A percentile compares a stretch with the other conserved stretches of the same genome.
Evolutionary conservation across 768 basidiomycete species (phyloP).

Genomic region (Lactifluus volemus): DNA sequence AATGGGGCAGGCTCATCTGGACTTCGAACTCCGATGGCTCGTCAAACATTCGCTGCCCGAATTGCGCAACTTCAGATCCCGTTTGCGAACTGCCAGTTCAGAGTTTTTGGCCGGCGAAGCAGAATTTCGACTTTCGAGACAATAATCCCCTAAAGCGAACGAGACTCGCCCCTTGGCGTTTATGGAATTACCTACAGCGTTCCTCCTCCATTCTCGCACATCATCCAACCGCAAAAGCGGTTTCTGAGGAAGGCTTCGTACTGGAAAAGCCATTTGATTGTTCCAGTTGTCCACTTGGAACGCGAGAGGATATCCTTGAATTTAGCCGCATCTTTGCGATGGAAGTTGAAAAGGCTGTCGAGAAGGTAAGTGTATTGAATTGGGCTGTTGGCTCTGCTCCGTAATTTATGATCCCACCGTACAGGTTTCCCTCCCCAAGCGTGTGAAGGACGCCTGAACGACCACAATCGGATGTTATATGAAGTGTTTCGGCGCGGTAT

Average conservation of each 20-base stretch:
- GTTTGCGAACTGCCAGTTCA: not conserved
- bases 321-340: not conserved
- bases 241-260: not conserved
- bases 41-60: too few relatives aligned
- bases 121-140: too few relatives aligned
- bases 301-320: not conserved
- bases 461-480: not conserved
- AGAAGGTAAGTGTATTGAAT: not conserved
- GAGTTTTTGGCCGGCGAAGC: too few relatives aligned
- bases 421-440: not conserved
- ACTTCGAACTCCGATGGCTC: too few relatives aligned
- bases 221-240: not conserved
- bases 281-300: not conserved
- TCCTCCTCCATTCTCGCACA: not conserved
- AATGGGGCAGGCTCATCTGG: too few relatives aligned
- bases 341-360: not conserved
- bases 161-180: not conserved
- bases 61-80: not conserved
- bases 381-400: not conserved
- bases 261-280: not conserved
- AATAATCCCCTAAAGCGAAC: too few relatives aligned
- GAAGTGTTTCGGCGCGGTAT: not conserved
- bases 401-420: not conserved
- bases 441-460: too few relatives aligned
- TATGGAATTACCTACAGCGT: constrained; percentile 1